Percentiles rank a stretch among this genome's conserved stretches.
Conservation (phyloP, 2,329 filamentous ascomycete genomes). For the Alternaria conjuncta region DNA sequence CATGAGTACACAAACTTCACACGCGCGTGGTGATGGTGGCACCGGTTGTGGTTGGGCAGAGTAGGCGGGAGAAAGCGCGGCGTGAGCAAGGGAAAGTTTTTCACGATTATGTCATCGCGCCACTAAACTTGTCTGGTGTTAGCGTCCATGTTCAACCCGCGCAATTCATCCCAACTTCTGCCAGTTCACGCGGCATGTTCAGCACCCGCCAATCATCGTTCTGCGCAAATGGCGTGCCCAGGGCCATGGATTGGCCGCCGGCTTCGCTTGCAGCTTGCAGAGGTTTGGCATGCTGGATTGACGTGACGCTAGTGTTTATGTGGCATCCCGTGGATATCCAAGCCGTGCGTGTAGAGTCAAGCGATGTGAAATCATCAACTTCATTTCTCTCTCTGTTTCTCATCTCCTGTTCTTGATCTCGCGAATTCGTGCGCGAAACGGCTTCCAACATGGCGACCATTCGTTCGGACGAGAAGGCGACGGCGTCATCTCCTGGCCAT, state of each 20-base stretch:
- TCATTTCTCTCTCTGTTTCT: neutral
- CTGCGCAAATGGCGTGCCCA: neutral
- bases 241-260: neutral
- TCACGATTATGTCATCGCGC: neutral
- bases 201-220: conserved; percentile 3
- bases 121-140: neutral
- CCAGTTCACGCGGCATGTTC: conserved; percentile 2
- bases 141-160: neutral
- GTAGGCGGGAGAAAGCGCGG: neutral
- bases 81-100: conserved; percentile 11
- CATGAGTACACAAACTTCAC: neutral
- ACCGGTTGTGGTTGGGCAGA: conserved; percentile 2
- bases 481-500: conserved; percentile 10
- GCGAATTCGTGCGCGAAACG: no score
- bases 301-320: conserved; percentile 22
- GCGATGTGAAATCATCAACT: neutral
- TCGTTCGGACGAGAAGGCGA: conserved; percentile 19
- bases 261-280: conserved; percentile 3
- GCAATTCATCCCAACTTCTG: conserved; percentile 1
- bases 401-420: neutral
- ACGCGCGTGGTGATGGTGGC: neutral
- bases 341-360: conserved; percentile 16
- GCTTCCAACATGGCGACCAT: conserved; percentile 1
- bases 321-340: conserved; percentile 22
- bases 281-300: conserved; percentile 1